Evolutionary conservation across 352 stramenopile genomes (phyloP).

Genomic region (Peronosclerospora sorghi): DNA sequence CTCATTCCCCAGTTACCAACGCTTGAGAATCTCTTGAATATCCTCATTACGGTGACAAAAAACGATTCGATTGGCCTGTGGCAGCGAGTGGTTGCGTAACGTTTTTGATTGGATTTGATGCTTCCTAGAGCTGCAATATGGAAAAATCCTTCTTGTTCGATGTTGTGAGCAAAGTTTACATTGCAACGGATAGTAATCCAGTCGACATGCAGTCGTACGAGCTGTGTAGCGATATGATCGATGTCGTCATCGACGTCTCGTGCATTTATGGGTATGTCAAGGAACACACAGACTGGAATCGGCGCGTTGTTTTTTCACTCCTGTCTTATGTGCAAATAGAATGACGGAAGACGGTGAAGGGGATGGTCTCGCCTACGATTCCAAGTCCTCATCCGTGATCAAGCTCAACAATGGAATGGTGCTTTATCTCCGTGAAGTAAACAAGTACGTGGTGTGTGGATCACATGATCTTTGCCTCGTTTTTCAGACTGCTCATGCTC

Average conservation of each 20-base stretch:
- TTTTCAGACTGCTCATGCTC: not conserved
- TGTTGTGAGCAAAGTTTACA: conserved; percentile 98
- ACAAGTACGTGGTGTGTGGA: conserved; percentile 54
- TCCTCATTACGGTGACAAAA: conserved; percentile 80
- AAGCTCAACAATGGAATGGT: conserved; percentile 97
- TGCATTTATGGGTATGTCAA: conserved; percentile 92
- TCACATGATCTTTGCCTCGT: not conserved
- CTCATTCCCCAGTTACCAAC: conserved; percentile 94
- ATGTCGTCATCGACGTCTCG: conserved; percentile 98
- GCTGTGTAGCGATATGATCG: conserved; percentile 98
- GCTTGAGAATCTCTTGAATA: conserved; percentile 97
- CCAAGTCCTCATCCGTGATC: conserved; percentile 94
- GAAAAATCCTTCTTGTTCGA: conserved; percentile 98
- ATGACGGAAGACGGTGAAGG: conserved; percentile 88
- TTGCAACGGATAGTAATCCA: conserved; percentile 96
- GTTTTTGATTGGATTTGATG: too few species aligned
- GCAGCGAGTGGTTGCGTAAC: too few species aligned
- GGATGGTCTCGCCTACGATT: conserved; percentile 91
- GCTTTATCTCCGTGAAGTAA: conserved; percentile 89
- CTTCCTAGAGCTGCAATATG: conserved; percentile 94
- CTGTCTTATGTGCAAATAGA: conserved; percentile 16
- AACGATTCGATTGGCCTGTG: too few species aligned
- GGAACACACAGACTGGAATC: not conserved
- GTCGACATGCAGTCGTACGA: conserved; percentile 98
- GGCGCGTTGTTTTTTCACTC: not conserved